phyloP scores from a whole-genome alignment of 192 early-diverging fungal genomes.

The Linnemannia elongata region DNA sequence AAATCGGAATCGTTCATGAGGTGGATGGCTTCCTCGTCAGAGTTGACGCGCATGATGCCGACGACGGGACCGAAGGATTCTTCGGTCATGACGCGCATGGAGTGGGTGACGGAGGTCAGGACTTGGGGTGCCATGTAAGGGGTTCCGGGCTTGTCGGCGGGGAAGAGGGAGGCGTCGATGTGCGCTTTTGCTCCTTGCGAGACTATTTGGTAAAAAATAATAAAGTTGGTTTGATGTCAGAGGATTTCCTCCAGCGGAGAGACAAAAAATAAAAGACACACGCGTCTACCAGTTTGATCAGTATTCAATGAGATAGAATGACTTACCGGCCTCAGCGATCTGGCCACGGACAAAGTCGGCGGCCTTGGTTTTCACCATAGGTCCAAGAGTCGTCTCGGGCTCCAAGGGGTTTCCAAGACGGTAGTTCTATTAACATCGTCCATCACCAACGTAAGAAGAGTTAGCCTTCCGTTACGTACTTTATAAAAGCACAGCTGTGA shows the following conservation, averaged over 20 bases:
- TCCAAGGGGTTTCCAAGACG: slow-evolving; percentile 77
- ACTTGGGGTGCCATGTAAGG: slow-evolving; percentile 84
- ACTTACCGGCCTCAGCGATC: slow-evolving; percentile 73
- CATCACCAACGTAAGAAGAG: neutral
- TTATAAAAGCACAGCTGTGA: too few species aligned
- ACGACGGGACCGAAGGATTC: slow-evolving; percentile 90
- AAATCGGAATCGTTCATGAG: slow-evolving; percentile 88
- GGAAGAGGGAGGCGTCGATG: slow-evolving; percentile 70
- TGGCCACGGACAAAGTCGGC: slow-evolving; percentile 79
- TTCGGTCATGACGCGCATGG: slow-evolving; percentile 83
- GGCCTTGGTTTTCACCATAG: slow-evolving; percentile 76
- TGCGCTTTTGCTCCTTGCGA: slow-evolving; percentile 74
- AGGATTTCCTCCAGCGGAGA: neutral
- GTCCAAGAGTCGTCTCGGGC: slow-evolving; percentile 75
- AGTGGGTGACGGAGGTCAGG: slow-evolving; percentile 79
- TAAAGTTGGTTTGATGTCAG: too few species aligned
- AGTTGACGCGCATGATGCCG: slow-evolving; percentile 80
- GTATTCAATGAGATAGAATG: neutral
- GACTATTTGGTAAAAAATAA: slow-evolving; percentile 45
- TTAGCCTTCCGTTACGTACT: neutral
- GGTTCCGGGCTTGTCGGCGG: slow-evolving; percentile 70
- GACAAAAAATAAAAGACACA: neutral
- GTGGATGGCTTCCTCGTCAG: slow-evolving; percentile 80
- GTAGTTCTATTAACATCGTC: slow-evolving; percentile 60
- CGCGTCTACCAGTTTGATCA: neutral